These are phyloP conservation scores for Vanderwaltozyma polyspora DNA, from an alignment of 805 yeast genomes.

Conservation along the genomic window DNA sequence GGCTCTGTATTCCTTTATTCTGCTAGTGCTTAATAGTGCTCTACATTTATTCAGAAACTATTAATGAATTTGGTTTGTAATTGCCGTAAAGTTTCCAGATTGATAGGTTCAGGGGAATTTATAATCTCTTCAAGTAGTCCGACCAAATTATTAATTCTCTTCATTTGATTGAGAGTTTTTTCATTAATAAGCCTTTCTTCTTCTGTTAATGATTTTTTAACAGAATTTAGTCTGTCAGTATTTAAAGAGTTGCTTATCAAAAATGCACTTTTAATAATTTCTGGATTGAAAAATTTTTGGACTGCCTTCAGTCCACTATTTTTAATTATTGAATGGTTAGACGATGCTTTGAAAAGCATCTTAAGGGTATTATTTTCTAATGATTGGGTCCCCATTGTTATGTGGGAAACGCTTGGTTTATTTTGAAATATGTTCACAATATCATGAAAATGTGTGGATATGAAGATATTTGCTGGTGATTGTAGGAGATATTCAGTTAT, in stretches of 20 bases:
- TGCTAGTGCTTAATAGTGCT: no score
- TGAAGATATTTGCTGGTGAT: slow-evolving; percentile 25
- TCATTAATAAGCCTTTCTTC: slow-evolving; percentile 4
- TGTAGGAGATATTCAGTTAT: slow-evolving; percentile 30
- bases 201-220: slow-evolving; percentile 4
- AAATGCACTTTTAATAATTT: slow-evolving; percentile 21
- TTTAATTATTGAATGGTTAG: slow-evolving; percentile 15
- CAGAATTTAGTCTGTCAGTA: background rate
- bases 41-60: no score
- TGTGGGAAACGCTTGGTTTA: slow-evolving; percentile 28
- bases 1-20: no score
- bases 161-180: slow-evolving; percentile 10
- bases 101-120: slow-evolving; percentile 7
- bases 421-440: slow-evolving; percentile 28
- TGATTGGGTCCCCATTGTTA: slow-evolving; percentile 28
- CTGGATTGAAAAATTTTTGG: slow-evolving; percentile 13
- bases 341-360: slow-evolving; percentile 25
- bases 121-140: slow-evolving; percentile 14
- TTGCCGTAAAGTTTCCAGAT: slow-evolving; percentile 9
- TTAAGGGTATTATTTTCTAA: slow-evolving; percentile 8
- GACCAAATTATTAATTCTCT: slow-evolving; percentile 20
- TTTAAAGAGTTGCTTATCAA: slow-evolving; percentile 13
- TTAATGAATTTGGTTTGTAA: slow-evolving; percentile 21
- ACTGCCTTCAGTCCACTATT: slow-evolving; percentile 28
- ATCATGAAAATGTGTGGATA: slow-evolving; percentile 37